Evolutionary conservation across 176 grass and related monocot species (phyloP).

Genomic region (Miscanthus lutarioriparius): DNA sequence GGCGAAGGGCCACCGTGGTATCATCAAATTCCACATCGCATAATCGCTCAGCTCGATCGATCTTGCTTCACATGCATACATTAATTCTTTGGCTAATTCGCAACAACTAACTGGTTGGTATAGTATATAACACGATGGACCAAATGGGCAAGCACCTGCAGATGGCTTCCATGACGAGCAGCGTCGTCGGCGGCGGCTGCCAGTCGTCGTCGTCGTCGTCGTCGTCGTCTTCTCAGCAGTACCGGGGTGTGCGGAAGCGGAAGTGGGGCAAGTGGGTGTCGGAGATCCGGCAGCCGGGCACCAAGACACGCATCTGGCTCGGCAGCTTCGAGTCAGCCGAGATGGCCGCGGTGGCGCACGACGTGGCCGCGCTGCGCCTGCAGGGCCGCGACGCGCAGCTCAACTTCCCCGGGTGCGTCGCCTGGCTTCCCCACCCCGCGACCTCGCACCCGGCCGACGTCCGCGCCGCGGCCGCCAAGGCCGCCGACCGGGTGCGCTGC

Average conservation of each 20-base stretch:
- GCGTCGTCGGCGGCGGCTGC: too few relatives aligned
- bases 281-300: slow-evolving; percentile 80
- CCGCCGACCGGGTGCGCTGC: slow-evolving; percentile 49
- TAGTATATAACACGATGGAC: slow-evolving; percentile 23
- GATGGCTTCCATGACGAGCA: not conserved
- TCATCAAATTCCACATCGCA: slow-evolving; percentile 33
- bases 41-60: not conserved
- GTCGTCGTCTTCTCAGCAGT: too few relatives aligned
- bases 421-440: slow-evolving; percentile 51
- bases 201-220: too few relatives aligned
- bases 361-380: slow-evolving; percentile 70
- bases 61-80: not conserved
- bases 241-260: slow-evolving; percentile 66
- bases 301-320: slow-evolving; percentile 85
- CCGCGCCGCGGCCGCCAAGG: slow-evolving; percentile 57
- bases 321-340: slow-evolving; percentile 85
- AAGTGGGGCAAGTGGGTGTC: slow-evolving; percentile 93
- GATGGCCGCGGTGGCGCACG: slow-evolving; percentile 87
- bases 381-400: slow-evolving; percentile 65
- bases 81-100: not conserved
- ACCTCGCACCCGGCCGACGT: slow-evolving; percentile 57
- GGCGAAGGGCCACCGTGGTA: not conserved
- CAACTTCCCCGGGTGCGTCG: slow-evolving; percentile 68
- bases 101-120: not conserved
- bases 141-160: slow-evolving; percentile 2